Base-by-base conservation (phyloP, 164 flowering plant species). In the Aristolochia californica region DNA sequence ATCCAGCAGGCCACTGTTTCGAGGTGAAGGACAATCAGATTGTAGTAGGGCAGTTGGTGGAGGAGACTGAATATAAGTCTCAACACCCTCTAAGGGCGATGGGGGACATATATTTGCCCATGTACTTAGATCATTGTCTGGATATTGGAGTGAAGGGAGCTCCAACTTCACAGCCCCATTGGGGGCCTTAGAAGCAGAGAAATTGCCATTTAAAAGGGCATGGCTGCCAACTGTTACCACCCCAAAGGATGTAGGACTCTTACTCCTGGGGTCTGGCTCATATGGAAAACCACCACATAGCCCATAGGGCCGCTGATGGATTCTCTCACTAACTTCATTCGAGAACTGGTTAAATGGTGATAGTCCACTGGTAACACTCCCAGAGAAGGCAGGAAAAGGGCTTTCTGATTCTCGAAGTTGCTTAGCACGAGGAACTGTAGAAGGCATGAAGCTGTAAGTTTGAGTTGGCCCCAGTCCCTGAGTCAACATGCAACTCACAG, bases 71-170 rank as follows among this genome's bases (percentile, higher is more conserved):
- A 67, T 63, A 63, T 55, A 72, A 47, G 70, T 25, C 51, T 62
- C 72, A 61, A 63, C 60, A 43, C 63, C 40, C 45, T 63, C 76
- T 34, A 69, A 47, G 16, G 68, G 53, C n/a, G n/a, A n/a, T 23
- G 68, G 55, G 17, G 73, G 58, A 45, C 9, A 66, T 53, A 72
- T 59, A 43, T 66, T 83, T 22, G 54, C 23, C 96, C 88, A 80
- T 70, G 71, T 62, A 71, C 82, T 75, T 45, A 80, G 70, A 52
- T 74, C 81, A 68, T 78, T 62, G 59, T 81, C 85, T 72, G 80
- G 61, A 83, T 81, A 80, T 93, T 93, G 98, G 97, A 93, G 79
- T 87, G 98, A 93, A 93, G 98, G 98, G 97, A 93, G 98, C 94
- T 93, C 98, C 83, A 66, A 64, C 89, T 91, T 93, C 88, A 78